A percentile compares a stretch with the other conserved stretches of the same genome.
phyloP scores from a whole-genome alignment of 2,329 filamentous ascomycete species.

The Pseudogymnoascus sp. region DNA sequence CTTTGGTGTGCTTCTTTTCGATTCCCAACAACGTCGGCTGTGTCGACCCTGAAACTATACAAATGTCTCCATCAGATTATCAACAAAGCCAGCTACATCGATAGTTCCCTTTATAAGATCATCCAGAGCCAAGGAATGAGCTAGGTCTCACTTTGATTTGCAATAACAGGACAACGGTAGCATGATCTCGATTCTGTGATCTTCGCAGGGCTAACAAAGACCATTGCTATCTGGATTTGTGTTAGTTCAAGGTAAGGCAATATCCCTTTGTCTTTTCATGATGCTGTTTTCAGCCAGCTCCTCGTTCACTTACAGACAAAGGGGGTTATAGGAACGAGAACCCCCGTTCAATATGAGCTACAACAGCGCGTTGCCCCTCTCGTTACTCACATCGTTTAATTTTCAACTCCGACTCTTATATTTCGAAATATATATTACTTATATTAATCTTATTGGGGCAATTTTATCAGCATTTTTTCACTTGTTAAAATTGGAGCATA shows the following conservation, averaged over 20 bases:
- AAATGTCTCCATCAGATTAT: background rate
- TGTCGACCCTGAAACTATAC: background rate
- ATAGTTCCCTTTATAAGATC: background rate
- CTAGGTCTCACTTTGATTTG: background rate
- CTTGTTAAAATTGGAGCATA: background rate
- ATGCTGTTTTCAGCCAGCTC: background rate
- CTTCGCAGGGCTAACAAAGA: background rate
- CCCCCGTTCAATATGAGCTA: background rate
- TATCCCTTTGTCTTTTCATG: background rate
- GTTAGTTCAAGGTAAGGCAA: background rate
- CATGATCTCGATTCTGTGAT: background rate
- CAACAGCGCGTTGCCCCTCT: background rate
- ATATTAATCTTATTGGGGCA: background rate
- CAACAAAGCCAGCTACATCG: background rate
- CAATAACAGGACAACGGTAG: background rate
- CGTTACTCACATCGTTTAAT: background rate
- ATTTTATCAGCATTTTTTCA: background rate
- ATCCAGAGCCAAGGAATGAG: background rate
- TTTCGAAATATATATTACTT: background rate
- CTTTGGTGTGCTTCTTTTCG: background rate
- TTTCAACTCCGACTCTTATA: background rate
- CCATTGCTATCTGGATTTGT: background rate
- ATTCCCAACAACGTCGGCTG: background rate
- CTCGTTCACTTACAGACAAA: background rate
- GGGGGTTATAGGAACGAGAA: background rate